Evolutionary conservation across 495 filamentous ascomycete genomes (phyloP).

Genomic region (Achaetomiella virescens): DNA sequence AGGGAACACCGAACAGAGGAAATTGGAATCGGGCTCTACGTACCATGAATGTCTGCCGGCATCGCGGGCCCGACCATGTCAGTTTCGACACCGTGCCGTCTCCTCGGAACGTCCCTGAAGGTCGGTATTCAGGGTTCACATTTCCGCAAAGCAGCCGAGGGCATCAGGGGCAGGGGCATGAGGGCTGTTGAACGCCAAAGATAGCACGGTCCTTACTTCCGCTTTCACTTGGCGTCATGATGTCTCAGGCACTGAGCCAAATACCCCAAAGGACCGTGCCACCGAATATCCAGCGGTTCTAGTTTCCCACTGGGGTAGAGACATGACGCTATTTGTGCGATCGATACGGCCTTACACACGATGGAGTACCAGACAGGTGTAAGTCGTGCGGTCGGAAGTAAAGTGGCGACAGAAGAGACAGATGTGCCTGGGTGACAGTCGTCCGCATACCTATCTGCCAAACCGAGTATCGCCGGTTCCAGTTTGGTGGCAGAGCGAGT

Average conservation of each 20-base stretch:
- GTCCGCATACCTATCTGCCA: too few relatives aligned
- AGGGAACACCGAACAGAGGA: too few relatives aligned
- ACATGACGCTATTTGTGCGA: neutral
- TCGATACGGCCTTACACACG: slow-evolving; percentile 15
- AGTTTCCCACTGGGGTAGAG: slow-evolving; percentile 3
- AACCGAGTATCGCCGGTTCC: too few relatives aligned
- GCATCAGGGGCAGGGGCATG: neutral
- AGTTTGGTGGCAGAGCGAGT: too few relatives aligned
- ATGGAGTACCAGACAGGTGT: neutral
- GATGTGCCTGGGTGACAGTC: neutral
- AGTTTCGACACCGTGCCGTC: neutral
- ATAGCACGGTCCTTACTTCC: slow-evolving; percentile 6
- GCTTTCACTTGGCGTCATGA: slow-evolving; percentile 18
- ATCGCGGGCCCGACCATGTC: too few relatives aligned
- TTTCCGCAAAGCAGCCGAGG: neutral
- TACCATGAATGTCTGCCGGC: too few relatives aligned
- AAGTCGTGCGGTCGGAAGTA: neutral
- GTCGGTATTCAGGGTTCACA: neutral
- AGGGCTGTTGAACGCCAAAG: slow-evolving; percentile 1
- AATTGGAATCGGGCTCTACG: too few relatives aligned
- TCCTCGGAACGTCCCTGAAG: neutral
- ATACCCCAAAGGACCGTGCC: slow-evolving; percentile 8
- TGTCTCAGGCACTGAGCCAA: slow-evolving; percentile 16
- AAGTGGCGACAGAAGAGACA: neutral
- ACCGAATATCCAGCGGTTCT: slow-evolving; percentile 6